Evolutionary conservation across 768 basidiomycete species (phyloP).

Genomic region (Lactarius sp.): DNA sequence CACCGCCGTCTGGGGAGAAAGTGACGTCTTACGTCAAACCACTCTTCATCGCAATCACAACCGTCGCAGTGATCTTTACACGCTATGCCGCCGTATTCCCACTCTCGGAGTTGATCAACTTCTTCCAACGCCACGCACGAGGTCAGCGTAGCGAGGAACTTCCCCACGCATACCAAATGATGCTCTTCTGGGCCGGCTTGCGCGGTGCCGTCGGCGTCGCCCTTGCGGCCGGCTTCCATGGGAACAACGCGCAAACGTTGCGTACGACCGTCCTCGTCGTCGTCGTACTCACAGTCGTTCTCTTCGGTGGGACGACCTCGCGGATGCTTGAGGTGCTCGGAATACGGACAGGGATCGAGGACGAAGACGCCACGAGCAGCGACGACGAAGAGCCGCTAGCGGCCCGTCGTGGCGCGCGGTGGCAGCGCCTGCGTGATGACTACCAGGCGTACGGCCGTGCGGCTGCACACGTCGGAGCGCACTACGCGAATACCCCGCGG

Average conservation of each 20-base stretch:
- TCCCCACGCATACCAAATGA: conserved; percentile 98
- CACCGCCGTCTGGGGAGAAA: conserved; percentile 67
- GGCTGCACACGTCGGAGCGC: conserved; percentile 46
- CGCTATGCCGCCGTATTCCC: conserved; percentile 96
- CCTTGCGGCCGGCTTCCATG: conserved; percentile 91
- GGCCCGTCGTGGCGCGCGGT: conserved; percentile 11
- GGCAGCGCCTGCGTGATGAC: conserved; percentile 26
- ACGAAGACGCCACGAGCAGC: conserved; percentile 64
- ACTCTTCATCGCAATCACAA: conserved; percentile 87
- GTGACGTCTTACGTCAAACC: conserved; percentile 90
- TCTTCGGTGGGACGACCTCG: conserved; percentile 96
- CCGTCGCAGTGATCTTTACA: conserved; percentile 89
- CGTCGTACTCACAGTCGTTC: conserved; percentile 88
- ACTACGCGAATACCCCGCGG: conserved; percentile 40
- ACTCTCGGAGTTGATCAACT: conserved; percentile 89
- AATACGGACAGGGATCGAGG: conserved; percentile 91
- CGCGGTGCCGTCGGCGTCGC: conserved; percentile 97
- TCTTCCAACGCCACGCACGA: conserved; percentile 77
- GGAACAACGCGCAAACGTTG: conserved; percentile 86
- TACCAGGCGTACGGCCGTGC: conserved; percentile 33
- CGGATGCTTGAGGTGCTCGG: conserved; percentile 97
- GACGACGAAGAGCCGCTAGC: conserved; percentile 39
- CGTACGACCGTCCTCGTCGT: conserved; percentile 93
- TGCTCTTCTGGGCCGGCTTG: conserved; percentile 98
- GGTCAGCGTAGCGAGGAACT: conserved; percentile 87